Evolutionary conservation across 1,284 basidiomycete genomes (phyloP).

Genomic region (Neotropicomus parvogracilis): DNA sequence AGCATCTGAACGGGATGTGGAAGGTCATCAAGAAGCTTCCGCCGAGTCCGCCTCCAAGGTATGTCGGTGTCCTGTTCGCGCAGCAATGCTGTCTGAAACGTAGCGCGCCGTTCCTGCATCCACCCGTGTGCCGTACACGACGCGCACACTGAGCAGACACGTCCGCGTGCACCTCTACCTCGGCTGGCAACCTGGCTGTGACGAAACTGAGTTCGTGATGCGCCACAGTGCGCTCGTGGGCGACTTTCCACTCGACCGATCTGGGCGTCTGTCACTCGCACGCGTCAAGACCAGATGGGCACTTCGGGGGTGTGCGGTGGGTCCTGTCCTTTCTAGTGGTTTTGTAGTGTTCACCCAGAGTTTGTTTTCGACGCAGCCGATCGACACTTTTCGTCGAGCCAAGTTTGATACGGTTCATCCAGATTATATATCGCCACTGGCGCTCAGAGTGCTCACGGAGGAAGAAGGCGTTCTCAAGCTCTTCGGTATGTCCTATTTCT

Average conservation of each 20-base stretch:
- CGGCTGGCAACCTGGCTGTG: constrained; percentile 27
- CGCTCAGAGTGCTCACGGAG: constrained; percentile 29
- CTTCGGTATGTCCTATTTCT: constrained; percentile 22
- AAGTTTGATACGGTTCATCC: constrained; percentile 25
- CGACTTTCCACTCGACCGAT: constrained; percentile 25
- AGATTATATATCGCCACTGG: constrained; percentile 28
- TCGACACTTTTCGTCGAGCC: constrained; percentile 25
- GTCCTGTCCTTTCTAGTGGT: neutral
- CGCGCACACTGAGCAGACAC: constrained; percentile 18
- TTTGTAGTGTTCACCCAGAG: too few species aligned
- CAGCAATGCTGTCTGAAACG: neutral
- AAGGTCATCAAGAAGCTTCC: constrained; percentile 20
- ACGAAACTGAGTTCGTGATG: constrained; percentile 32
- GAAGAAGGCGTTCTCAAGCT: constrained; percentile 28
- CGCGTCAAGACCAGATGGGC: constrained; percentile 24
- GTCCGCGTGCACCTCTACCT: constrained; percentile 33
- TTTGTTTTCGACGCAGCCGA: constrained; percentile 19
- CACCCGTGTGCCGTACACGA: neutral
- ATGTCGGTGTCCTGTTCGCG: neutral
- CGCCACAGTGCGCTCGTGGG: constrained; percentile 26
- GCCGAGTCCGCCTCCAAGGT: constrained; percentile 21
- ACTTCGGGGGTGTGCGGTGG: constrained; percentile 22
- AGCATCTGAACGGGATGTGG: constrained; percentile 33
- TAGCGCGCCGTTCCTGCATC: neutral
- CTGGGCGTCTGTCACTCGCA: constrained; percentile 18